Evolutionary conservation across 371 early-diverging fungal genomes (phyloP), one percentile per base, ranked within the genome.

Genomic region (Mucor mucedo): DNA sequence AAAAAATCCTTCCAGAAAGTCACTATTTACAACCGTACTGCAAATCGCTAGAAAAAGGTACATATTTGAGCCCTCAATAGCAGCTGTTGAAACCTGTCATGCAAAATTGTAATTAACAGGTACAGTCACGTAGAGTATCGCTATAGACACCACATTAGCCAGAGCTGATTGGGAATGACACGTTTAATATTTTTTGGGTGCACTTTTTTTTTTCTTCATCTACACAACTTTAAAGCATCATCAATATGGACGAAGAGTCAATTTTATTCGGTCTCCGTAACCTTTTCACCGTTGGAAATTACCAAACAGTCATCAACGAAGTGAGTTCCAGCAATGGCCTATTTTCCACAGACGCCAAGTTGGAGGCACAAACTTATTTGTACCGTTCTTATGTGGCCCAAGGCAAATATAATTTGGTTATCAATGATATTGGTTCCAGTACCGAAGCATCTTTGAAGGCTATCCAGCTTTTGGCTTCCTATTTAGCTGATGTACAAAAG

Each of bases 371-470:
- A 60, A 76, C 79, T 6, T 80, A 80, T 40, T 67, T 89, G 47
- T 82, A 89, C 65, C 86, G 92, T 52, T 82, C 92, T 6, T 88
- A 88, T 60, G 69, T 90, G 14, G 88, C 87, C 40, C 91, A 88
- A 70, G 84, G 84, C 66, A 79, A 87, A 60, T 81, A 75, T 77
- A 84, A 84, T 62, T 65, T 87, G 45, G 85, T 87, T 52, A 68
- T 87, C 53, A 69, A 74, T 53, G 90, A 88, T 41, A 82, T 88
- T 65, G 50, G 50, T 30, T 69, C 74, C 38, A 58, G 72, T 27
- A 60, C 86, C 33, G 76, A 69, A 35, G 71, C 75, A 4, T 40
- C 66, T 44, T 80, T 89, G 42, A 64, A 67, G n/a, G 87, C 86
- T 6, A 78, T 88, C 28, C 71, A 75, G 39, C 41, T 84, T n/a